Percentiles rank a stretch among this genome's conserved stretches.
Conservation (phyloP, 164 flowering plant species). For the Aristolochia californica region DNA sequence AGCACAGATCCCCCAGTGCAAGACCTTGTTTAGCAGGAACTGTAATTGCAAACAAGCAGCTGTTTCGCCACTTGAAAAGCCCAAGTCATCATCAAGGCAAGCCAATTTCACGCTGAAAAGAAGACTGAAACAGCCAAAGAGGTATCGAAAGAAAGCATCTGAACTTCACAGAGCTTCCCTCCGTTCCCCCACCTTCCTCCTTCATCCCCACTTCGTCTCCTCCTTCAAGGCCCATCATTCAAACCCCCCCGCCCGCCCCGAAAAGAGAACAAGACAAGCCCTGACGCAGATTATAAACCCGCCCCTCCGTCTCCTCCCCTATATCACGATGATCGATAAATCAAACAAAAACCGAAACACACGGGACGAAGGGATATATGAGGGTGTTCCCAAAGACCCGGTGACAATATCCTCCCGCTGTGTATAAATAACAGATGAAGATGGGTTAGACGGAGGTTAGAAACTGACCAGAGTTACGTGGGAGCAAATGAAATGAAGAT, state of each 20-base stretch:
- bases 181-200: conserved; percentile 11
- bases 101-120: conserved; percentile 3
- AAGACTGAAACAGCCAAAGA: conserved; percentile 3
- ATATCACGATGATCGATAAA: conserved; percentile 29
- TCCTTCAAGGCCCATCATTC: conserved; percentile 48
- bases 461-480: conserved; percentile 39
- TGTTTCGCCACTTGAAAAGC: neutral
- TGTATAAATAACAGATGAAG: conserved; percentile 50
- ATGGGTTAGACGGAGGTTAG: conserved; percentile 34
- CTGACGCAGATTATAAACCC: too few species aligned
- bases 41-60: conserved; percentile 5
- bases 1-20: too few species aligned
- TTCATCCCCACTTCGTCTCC: conserved; percentile 25
- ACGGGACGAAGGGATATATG: too few species aligned
- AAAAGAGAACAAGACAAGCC: conserved; percentile 1
- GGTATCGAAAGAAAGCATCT: conserved; percentile 9
- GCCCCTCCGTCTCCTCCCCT: neutral
- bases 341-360: neutral
- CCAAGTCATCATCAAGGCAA: too few species aligned
- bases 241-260: neutral
- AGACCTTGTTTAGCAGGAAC: neutral
- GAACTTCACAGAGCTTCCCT: conserved; percentile 8
- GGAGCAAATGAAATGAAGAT: conserved; percentile 46
- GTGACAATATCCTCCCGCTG: conserved; percentile 18
- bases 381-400: conserved; percentile 14